Conservation (phyloP, 106 monocot genomes). For the Dendrobium nobile region DNA sequence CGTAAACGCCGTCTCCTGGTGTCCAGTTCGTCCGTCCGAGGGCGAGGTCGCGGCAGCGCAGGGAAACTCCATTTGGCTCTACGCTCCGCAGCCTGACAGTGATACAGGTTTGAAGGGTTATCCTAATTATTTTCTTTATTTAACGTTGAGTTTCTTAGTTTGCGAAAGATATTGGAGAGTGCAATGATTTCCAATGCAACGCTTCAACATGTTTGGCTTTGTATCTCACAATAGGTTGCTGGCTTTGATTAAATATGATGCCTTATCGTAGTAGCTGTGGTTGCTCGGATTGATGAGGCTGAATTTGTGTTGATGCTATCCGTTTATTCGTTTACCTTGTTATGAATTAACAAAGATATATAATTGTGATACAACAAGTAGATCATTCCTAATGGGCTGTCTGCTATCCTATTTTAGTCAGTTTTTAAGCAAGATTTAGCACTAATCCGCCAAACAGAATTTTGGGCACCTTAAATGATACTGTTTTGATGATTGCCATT, state of each 20-base stretch:
- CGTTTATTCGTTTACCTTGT: too few relatives aligned
- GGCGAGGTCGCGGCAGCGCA: conserved; percentile 57
- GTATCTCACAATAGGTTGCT: background rate
- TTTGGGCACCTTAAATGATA: too few relatives aligned
- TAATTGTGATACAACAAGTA: too few relatives aligned
- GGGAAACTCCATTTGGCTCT: conserved; percentile 40
- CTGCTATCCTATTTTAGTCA: too few relatives aligned
- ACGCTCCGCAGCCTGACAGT: conserved; percentile 20
- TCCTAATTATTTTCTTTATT: background rate
- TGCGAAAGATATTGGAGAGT: background rate
- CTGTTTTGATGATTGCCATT: too few relatives aligned
- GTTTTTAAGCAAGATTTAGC: too few relatives aligned
- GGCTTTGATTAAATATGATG: background rate
- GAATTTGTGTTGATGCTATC: too few relatives aligned
- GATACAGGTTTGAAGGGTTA: conserved; percentile 20
- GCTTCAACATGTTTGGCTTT: background rate
- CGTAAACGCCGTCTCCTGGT: conserved; percentile 70
- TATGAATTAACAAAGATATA: too few relatives aligned
- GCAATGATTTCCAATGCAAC: background rate
- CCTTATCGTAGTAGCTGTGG: background rate
- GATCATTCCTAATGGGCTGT: too few relatives aligned
- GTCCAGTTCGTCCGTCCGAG: conserved; percentile 38
- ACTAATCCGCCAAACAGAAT: too few relatives aligned
- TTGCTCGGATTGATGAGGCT: background rate
- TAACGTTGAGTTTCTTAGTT: background rate